Evolutionary conservation across 306 rosid genomes (phyloP).

Genomic region (Dalbergia oliveri): DNA sequence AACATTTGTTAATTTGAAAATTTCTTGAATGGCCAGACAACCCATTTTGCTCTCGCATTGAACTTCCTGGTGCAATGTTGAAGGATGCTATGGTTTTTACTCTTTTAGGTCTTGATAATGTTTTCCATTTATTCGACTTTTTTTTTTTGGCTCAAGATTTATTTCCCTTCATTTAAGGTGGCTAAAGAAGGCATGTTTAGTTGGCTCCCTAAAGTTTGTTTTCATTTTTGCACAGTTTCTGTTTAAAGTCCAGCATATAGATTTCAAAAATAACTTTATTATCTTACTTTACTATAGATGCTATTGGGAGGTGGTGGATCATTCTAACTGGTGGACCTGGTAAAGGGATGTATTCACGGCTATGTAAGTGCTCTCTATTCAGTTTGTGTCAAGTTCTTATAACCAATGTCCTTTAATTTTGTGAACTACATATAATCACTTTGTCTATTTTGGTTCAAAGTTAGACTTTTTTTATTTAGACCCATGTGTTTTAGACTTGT

Average conservation of each 20-base stretch:
- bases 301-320: slow-evolving; percentile 96
- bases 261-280: slow-evolving; percentile 37
- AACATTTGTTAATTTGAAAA: slow-evolving; percentile 32
- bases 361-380: slow-evolving; percentile 69
- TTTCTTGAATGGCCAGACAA: slow-evolving; percentile 65
- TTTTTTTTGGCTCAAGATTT: slow-evolving; percentile 1
- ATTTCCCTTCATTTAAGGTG: slow-evolving; percentile 19
- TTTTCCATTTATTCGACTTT: slow-evolving; percentile 22
- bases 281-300: slow-evolving; percentile 60
- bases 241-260: slow-evolving; percentile 22
- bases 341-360: slow-evolving; percentile 93
- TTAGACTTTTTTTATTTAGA: too few relatives aligned
- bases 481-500: too few relatives aligned
- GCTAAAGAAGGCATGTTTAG: slow-evolving; percentile 23
- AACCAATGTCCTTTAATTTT: too few relatives aligned
- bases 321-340: slow-evolving; percentile 95
- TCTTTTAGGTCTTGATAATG: slow-evolving; percentile 76
- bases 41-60: slow-evolving; percentile 96
- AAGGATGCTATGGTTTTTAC: slow-evolving; percentile 86
- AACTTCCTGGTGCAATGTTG: slow-evolving; percentile 90
- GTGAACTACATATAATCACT: too few relatives aligned
- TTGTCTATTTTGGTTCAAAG: too few relatives aligned
- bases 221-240: slow-evolving; percentile 8
- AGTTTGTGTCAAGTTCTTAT: slow-evolving; percentile 20
- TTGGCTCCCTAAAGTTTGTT: slow-evolving; percentile 32